Base-by-base conservation (phyloP, 1,284 basidiomycete genomes). In the Ceratobasidium sp. region DNA sequence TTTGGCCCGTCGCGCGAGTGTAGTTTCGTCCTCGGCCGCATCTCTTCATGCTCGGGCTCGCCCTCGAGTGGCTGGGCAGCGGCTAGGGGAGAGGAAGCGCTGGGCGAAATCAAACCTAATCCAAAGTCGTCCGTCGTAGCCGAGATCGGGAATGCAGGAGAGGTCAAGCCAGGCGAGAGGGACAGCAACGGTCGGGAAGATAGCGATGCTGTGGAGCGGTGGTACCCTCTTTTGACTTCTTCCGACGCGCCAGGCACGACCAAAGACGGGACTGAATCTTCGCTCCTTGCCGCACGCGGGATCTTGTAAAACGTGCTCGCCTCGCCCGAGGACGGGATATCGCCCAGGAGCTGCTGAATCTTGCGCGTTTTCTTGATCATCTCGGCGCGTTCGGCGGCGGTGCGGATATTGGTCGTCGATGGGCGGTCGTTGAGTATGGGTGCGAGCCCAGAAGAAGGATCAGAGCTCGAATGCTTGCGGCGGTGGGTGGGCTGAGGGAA, bases 321-420 rank as follows among this genome's bases (percentile, higher is more conserved):
- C 13, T 35, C 22, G 6, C 68, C 43, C 1, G 52, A 56, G 17
- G 64, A 77, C 77, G 78, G 71, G 0, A 75, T 67, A 56, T 76
- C 74, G 76, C 93, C 93, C 57, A 94, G 87, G 20, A 94, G 78
- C 73, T 89, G 87, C 29, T 90, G 85, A 45, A 94, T 83, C 78
- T 94, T 94, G 74, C 87, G 85, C 34, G 87, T 86, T 72, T 88
- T 87, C 58, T 86, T 82, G 27, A 93, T 80, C 60, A 90, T 85
- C 45, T 90, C 87, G 0, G 88, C 85, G 25, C 91, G 88, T 73
- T 91, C 87, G 25, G 84, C 82, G 10, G 87, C 79, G 69, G 82
- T 81, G 42, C 93, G 85, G 69, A 83, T 79, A 76, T 92, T 92
- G 1, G 86, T 87, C 4, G 88, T 89, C 1, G 85, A 84, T 0